Evolutionary conservation across 2,329 filamentous ascomycete genomes (phyloP).

Genomic region (Dothistroma pini): DNA sequence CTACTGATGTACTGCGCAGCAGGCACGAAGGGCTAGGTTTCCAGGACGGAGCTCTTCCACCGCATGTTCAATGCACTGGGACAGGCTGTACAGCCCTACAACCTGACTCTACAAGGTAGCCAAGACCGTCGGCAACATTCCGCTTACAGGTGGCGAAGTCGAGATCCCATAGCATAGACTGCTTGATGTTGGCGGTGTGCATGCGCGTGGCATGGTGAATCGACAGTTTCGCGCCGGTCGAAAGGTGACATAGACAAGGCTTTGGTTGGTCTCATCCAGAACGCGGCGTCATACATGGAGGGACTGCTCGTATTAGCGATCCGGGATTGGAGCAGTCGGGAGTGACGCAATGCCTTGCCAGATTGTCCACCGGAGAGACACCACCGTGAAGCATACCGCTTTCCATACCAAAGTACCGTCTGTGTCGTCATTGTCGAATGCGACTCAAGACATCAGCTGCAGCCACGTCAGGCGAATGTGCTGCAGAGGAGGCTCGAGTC

Average conservation of each 20-base stretch:
- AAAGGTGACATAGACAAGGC: neutral
- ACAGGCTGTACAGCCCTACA: neutral
- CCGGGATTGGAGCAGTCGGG: neutral
- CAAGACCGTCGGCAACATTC: neutral
- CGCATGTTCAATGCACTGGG: neutral
- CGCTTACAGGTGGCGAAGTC: neutral
- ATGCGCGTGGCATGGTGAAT: too few relatives aligned
- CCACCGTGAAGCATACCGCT: neutral
- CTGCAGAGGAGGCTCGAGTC: neutral
- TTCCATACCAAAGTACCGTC: neutral
- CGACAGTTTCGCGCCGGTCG: neutral
- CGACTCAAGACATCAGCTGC: neutral
- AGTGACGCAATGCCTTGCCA: neutral
- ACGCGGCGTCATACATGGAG: neutral
- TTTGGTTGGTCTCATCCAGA: neutral
- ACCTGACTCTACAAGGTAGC: neutral
- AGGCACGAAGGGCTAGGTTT: neutral
- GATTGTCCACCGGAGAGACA: neutral
- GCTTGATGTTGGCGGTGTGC: neutral
- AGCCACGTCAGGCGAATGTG: constrained; percentile 1
- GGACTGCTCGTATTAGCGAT: neutral
- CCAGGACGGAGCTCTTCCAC: neutral
- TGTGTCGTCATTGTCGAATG: neutral
- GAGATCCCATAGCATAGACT: neutral
- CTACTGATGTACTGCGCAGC: neutral